Evolutionary conservation across 495 filamentous ascomycete species (phyloP).

Genomic region (Penicillium riverlandense): DNA sequence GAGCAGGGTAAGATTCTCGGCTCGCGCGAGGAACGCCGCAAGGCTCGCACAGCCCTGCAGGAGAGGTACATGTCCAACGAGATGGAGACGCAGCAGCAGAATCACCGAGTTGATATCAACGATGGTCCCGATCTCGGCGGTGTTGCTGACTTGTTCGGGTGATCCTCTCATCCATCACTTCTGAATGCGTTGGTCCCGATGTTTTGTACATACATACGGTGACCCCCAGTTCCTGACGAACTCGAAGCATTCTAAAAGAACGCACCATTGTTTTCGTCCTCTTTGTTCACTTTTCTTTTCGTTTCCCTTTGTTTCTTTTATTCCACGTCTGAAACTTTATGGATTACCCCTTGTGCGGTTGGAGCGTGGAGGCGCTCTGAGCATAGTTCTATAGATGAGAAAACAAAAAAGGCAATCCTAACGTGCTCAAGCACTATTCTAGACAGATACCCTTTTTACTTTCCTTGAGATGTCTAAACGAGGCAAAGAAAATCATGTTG

Average conservation of each 20-base stretch:
- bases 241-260: background rate
- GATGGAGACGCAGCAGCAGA: slow-evolving; percentile 39
- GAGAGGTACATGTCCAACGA: slow-evolving; percentile 49
- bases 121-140: slow-evolving; percentile 56
- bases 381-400: slow-evolving; percentile 1
- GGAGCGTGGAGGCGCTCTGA: slow-evolving; percentile 1
- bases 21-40: slow-evolving; percentile 44
- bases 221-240: no score
- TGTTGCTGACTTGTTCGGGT: slow-evolving; percentile 63
- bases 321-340: slow-evolving; percentile 1
- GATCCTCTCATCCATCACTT: background rate
- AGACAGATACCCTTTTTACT: background rate
- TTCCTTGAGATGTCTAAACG: background rate
- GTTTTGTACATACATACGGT: no score
- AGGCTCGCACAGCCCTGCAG: slow-evolving; percentile 43
- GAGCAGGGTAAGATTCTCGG: slow-evolving; percentile 78
- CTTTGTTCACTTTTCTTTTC: slow-evolving; percentile 1
- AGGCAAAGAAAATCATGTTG: slow-evolving; percentile 17
- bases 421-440: background rate
- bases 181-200: background rate
- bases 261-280: background rate
- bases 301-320: background rate
- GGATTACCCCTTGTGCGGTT: slow-evolving; percentile 11
- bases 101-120: slow-evolving; percentile 43
- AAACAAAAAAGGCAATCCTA: background rate